Base-by-base conservation (phyloP, 371 early-diverging fungal species). In the Actinomortierella wolfii region DNA sequence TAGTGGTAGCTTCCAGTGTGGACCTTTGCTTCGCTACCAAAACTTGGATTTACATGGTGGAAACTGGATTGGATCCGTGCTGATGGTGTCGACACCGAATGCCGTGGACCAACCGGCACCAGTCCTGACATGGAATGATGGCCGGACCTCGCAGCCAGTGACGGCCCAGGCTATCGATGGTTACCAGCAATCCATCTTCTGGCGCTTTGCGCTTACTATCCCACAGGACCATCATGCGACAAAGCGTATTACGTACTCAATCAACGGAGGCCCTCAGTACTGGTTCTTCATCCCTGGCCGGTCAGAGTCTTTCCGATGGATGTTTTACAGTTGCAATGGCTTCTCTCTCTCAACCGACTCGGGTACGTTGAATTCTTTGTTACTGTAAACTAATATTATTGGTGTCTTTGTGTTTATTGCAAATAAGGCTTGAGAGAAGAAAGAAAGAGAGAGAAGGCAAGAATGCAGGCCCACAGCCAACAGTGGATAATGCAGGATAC, bases 261-360 rank as follows among this genome's bases (percentile, higher is more conserved):
- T 85, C 47, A 81, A 85, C 76, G 29, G 52, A 11, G 76, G 76
- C 0, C 75, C 76, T 1, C 59, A 59, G 2, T 76, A 82, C 55
- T 49, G 43, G 58, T 85, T 85, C 76, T 62, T 56, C 64, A 66
- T 85, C 29, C 81, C 85, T 0, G 80, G 79, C 41, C 70, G 78
- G 51, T 59, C 76, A 41, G 75, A 78, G 59, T 57, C 76, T 17
- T 89, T 84, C 82, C 71, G 83, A 1, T 87, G 84, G 78, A 76
- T 76, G 61, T 71, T 71, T 42, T 71, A 65, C 17, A 57, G 57
- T 24, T 71, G 71, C 54, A 71, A 71, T 34, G 71, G 71, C 3
- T 71, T 71, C 51, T 71, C 71, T 9, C 61, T 61, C 18, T 3
- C 61, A 15, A 57, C 58, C 2, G 66, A 71, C 24, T 59, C 71